Evolutionary conservation across 2,329 filamentous ascomycete genomes (phyloP).

Genomic region (Tympanopsis confertula): DNA sequence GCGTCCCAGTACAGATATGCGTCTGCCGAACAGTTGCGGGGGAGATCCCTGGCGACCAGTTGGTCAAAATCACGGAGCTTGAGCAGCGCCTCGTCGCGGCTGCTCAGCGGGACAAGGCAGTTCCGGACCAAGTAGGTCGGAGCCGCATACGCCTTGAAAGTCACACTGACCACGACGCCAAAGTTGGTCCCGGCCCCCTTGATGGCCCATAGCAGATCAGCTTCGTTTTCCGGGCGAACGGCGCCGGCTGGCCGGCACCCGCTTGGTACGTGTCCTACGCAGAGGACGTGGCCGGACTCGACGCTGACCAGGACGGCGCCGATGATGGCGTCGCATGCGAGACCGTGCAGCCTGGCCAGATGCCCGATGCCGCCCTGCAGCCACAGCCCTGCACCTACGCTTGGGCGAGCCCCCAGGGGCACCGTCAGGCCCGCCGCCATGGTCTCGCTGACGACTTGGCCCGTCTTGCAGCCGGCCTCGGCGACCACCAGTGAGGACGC

Average conservation of each 20-base stretch:
- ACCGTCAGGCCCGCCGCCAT: conserved; percentile 37
- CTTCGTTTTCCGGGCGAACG: conserved; percentile 31
- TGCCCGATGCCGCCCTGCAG: conserved; percentile 56
- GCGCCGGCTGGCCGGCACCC: conserved; percentile 26
- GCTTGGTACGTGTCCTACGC: conserved; percentile 36
- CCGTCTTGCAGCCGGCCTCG: conserved; percentile 42
- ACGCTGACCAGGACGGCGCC: conserved; percentile 46
- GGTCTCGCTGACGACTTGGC: conserved; percentile 35
- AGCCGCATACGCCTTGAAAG: conserved; percentile 32
- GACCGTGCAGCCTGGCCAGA: conserved; percentile 38
- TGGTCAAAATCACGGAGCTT: conserved; percentile 27
- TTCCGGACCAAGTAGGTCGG: conserved; percentile 24
- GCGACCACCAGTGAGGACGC: conserved; percentile 31
- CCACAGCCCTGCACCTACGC: conserved; percentile 51
- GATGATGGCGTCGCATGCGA: conserved; percentile 47
- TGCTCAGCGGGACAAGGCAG: conserved; percentile 23
- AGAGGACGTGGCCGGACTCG: conserved; percentile 30
- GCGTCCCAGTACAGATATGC: conserved; percentile 40
- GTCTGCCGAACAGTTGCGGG: conserved; percentile 33
- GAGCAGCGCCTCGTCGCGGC: conserved; percentile 15
- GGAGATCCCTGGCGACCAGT: conserved; percentile 23
- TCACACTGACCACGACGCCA: conserved; percentile 41
- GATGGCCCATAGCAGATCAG: conserved; percentile 41
- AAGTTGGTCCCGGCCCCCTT: conserved; percentile 49
- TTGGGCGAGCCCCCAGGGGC: conserved; percentile 48